Base-by-base conservation (phyloP, 2,329 filamentous ascomycete species). In the Tolypocladium paradoxum region DNA sequence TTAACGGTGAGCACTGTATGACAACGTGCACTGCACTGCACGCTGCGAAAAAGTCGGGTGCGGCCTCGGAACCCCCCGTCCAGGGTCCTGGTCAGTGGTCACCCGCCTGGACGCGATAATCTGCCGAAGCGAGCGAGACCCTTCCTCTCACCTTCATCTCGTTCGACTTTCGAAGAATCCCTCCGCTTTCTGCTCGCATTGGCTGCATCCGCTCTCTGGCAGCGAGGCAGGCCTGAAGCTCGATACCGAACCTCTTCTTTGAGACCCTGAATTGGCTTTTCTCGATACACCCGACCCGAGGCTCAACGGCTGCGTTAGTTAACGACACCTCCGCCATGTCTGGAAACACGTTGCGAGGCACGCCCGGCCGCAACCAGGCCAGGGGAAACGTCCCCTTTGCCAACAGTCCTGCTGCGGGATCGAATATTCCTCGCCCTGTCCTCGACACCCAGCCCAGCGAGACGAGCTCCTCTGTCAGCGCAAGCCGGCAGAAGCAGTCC, bases 401-500 rank as follows among this genome's bases (percentile, higher is more conserved):
- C 66, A 82, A 77, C 70, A 85, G 81, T 68, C 83, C 80, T 54
- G 71, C 72, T 53, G 62, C 54, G 24, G 52, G 75, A 55, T 90
- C 87, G 49, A 77, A 73, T 65, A 90, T 90, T 65, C 87, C 86
- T 61, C 80, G 88, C 63, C 87, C 87, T 47, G 82, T 87, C 50
- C 75, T 82, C 58, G 87, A 90, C 50, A 70, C 70, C 55, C 73
- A 78, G 60, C 74, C 76, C 58, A 82, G 75, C 72, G 86, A 87
- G 62, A 60, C 71, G 53, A 72, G 68, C 58, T 88, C 89, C 53
- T 84, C 87, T 40, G 81, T 96, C 74, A 96, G 90, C 73, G 88
- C 90, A 62, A 97, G 92, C 72, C 84, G 93, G 66, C 88, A 93
- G 71, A 96, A 96, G 75, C 92, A 96, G 78, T 87, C 85, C 62